Percentiles rank a stretch among this genome's conserved stretches.
These are phyloP conservation scores for Solanum pinnatisectum DNA, from an alignment of 257 asterid genomes.

Conservation along the genomic window DNA sequence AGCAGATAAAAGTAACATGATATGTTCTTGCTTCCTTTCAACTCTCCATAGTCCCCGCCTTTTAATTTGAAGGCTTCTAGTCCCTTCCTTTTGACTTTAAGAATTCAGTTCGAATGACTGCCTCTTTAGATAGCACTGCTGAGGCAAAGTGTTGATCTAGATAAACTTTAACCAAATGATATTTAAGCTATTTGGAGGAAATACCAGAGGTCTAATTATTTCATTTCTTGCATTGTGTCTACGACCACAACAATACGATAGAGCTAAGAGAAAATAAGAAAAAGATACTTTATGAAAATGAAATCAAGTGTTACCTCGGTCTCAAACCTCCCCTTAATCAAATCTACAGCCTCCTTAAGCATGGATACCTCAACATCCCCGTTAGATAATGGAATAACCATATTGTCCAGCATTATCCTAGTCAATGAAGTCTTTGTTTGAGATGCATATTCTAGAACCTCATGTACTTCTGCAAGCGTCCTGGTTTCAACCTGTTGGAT, in stretches of 20 bases:
- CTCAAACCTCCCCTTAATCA: constrained; percentile 72
- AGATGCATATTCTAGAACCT: constrained; percentile 73
- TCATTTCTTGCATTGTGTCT: not conserved
- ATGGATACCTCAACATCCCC: constrained; percentile 80
- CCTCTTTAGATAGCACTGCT: not conserved
- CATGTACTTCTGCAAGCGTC: constrained; percentile 79
- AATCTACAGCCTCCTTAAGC: constrained; percentile 77
- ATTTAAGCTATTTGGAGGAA: not conserved
- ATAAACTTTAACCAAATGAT: not conserved
- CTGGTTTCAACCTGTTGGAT: constrained; percentile 75
- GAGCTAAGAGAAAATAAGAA: not conserved
- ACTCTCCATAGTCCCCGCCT: not conserved
- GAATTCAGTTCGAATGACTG: not conserved
- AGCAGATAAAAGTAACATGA: not conserved
- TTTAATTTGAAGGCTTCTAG: not conserved
- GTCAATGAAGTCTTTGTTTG: constrained; percentile 51
- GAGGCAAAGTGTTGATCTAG: not conserved
- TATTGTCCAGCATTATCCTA: constrained; percentile 93
- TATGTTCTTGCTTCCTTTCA: not conserved
- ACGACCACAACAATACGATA: not conserved
- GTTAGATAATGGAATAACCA: constrained; percentile 79
- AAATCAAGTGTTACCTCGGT: constrained; percentile 52
- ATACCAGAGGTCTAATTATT: not conserved
- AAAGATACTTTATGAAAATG: not conserved
- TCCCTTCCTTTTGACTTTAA: not conserved